phyloP scores from a whole-genome alignment of 139 green algal genomes.

The Chlorella sp. region DNA sequence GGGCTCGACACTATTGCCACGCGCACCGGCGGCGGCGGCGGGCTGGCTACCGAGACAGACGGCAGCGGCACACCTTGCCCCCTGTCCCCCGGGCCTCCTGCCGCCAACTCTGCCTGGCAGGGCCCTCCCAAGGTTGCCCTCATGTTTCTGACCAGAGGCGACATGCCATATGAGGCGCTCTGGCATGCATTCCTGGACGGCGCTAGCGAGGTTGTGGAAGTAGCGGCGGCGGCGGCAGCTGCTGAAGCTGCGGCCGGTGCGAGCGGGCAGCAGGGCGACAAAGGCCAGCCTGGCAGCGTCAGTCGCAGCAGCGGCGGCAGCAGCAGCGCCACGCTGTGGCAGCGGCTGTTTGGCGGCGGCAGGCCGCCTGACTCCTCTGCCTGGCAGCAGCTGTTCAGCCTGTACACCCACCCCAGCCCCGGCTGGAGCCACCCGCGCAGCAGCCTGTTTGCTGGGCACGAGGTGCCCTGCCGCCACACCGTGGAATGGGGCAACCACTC shows the following conservation, averaged over 20 bases:
- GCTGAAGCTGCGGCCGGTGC: no score
- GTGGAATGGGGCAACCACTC: slow-evolving; percentile 44
- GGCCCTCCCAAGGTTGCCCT: slow-evolving; percentile 38
- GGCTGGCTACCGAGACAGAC: no score
- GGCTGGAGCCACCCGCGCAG: slow-evolving; percentile 2
- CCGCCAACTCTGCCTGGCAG: no score
- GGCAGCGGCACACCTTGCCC: background rate
- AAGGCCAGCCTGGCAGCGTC: background rate
- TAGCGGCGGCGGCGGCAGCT: no score
- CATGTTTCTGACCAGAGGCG: slow-evolving; percentile 43
- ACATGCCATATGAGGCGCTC: background rate
- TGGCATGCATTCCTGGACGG: slow-evolving; percentile 6
- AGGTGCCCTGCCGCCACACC: slow-evolving; percentile 15
- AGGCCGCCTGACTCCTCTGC: background rate
- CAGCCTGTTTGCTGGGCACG: slow-evolving; percentile 40
- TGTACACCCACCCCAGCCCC: slow-evolving; percentile 49
- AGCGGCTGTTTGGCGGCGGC: background rate
- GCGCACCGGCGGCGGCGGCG: no score
- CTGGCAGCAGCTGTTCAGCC: slow-evolving; percentile 36
- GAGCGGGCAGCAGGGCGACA: no score
- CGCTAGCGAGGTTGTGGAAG: no score
- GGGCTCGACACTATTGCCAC: no score
- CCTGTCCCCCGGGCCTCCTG: background rate
- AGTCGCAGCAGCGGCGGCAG: background rate
- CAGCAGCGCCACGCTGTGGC: background rate